Base-by-base conservation (phyloP, 148 eudicot species). In the Vaccinium darrowii region DNA sequence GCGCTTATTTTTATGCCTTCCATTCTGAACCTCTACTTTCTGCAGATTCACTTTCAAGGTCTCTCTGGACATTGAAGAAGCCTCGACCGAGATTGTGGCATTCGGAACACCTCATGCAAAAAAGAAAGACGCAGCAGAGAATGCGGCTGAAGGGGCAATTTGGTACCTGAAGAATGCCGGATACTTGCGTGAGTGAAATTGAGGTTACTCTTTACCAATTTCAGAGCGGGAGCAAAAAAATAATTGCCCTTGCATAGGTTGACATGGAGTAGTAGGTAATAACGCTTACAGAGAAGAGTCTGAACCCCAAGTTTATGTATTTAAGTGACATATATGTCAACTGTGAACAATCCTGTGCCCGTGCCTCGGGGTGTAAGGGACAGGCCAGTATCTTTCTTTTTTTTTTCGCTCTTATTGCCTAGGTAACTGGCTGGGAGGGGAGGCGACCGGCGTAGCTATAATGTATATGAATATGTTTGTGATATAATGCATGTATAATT, bases 111-210 rank as follows among this genome's bases (percentile, higher is more conserved):
- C 93, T 57, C 89, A 84, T 62, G 19, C 84, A 1, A 97, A 63
- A 58, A 97, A 97, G 94, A 95, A 95, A 85, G 96, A 80, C 15
- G 99, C 98, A 5, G 91, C 94, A 4, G 95, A 97, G 83, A 85
- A 81, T 72, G 99, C 99, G 19, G 99, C 99, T 30, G 86, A 89
- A 80, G 98, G 90, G 78, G 98, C 92, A 6, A 87, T 95, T 78
- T 97, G 99, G 99, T 89, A 82, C 81, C 82, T 97, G 76, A 86
- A 89, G 62, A 89, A 87, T 69, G 86, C 78, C 75, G 98, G 98
- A 1, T 91, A 89, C 82, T 62, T 91, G n/a, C 67, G 53, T 63
- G 76, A 84, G 49, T 43, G 71, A 43, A 81, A 75, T 8, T 50
- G 33, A 82, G 81, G 62, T 21, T 56, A 54, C 7, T 74, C 79